Evolutionary conservation across 169 alveolate genomes (phyloP).

Genomic region (Plasmodium knowlesi): DNA sequence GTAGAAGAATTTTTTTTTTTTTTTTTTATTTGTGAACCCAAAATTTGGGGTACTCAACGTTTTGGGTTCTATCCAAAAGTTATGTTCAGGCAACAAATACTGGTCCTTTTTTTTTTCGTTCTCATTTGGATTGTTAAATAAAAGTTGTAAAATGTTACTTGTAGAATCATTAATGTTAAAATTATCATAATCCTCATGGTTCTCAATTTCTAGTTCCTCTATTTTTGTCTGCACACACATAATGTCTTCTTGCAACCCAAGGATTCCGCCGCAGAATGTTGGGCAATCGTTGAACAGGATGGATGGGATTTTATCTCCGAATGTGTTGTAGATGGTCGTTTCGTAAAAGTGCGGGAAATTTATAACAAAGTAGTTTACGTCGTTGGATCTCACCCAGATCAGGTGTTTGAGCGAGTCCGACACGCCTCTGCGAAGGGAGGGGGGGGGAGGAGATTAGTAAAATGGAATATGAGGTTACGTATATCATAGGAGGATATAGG

Average conservation of each 20-base stretch:
- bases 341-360: conserved; percentile 68
- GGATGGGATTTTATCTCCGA: conserved; percentile 54
- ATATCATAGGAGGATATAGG: no score
- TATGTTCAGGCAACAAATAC: conserved; percentile 67
- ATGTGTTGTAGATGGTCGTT: conserved; percentile 57
- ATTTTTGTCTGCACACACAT: conserved; percentile 73
- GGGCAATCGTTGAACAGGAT: conserved; percentile 63
- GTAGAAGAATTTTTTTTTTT: conserved; percentile 32
- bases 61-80: conserved; percentile 71
- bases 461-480: no score
- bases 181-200: conserved; percentile 29
- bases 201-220: conserved; percentile 54
- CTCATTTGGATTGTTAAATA: conserved; percentile 61
- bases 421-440: conserved; percentile 23
- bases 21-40: conserved; percentile 36
- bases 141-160: conserved; percentile 42
- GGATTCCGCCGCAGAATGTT: conserved; percentile 67
- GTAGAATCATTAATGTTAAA: conserved; percentile 69
- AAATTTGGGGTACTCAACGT: conserved; percentile 70
- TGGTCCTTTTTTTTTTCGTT: conserved; percentile 40
- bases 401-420: conserved; percentile 57
- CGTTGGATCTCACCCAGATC: conserved; percentile 60
- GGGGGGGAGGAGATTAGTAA: no score
- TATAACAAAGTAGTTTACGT: conserved; percentile 49
- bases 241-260: conserved; percentile 60